A percentile compares a stretch with the other conserved stretches of the same genome.
Evolutionary conservation across 495 filamentous ascomycete genomes (phyloP).

Genomic region (Astrothelium macrocarpum): DNA sequence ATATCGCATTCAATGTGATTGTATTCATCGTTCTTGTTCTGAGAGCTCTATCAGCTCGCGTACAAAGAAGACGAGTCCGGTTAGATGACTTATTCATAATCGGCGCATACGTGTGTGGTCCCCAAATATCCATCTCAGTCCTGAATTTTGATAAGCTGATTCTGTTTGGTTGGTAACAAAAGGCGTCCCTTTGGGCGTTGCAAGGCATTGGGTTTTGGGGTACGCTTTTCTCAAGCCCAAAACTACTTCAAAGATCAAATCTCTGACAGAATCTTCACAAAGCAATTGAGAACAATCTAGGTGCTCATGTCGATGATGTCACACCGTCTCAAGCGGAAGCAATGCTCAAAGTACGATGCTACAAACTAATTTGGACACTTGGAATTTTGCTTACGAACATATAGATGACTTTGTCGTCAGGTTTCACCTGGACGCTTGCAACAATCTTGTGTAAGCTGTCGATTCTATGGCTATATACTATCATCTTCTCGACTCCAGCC

Average conservation of each 20-base stretch:
- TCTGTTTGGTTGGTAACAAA: not conserved
- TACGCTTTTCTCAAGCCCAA: not conserved
- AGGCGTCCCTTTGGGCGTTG: not conserved
- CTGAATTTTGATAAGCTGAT: not conserved
- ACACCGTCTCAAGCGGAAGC: not conserved
- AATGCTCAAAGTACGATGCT: not conserved
- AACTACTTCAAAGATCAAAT: not conserved
- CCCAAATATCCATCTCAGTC: not conserved
- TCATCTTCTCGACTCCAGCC: constrained; percentile 10
- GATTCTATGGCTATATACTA: constrained; percentile 14
- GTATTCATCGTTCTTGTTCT: not conserved
- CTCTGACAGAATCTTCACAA: not conserved
- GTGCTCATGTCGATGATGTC: not conserved
- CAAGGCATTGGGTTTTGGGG: not conserved
- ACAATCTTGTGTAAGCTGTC: constrained; percentile 14
- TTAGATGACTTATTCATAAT: not conserved
- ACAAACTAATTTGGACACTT: not conserved
- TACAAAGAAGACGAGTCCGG: constrained; percentile 12
- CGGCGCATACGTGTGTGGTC: not conserved
- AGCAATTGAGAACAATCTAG: not conserved
- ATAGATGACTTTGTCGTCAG: constrained; percentile 7
- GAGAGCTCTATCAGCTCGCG: constrained; percentile 4
- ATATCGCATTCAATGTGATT: constrained; percentile 14
- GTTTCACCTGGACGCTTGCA: constrained; percentile 13
- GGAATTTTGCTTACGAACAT: not conserved